A percentile compares a stretch with the other conserved stretches of the same genome.
Conservation (phyloP, 2,329 filamentous ascomycete genomes). For the Fusarium concolor region DNA sequence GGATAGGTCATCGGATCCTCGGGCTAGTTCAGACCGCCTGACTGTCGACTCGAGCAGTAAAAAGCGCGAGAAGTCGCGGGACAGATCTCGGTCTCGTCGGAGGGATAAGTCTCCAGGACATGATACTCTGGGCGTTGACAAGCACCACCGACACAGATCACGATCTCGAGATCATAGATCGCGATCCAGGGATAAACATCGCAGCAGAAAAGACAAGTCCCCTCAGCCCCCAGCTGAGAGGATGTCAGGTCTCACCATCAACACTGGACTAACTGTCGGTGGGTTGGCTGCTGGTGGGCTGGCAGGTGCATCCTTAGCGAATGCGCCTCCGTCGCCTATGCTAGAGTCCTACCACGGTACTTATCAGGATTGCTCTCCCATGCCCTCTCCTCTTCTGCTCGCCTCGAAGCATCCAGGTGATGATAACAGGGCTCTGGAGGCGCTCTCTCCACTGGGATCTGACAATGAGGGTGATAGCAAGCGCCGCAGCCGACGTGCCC, state of each 20-base stretch:
- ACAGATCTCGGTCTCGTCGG: slow-evolving; percentile 37
- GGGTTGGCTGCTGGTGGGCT: slow-evolving; percentile 40
- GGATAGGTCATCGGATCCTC: slow-evolving; percentile 41
- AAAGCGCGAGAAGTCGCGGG: slow-evolving; percentile 45
- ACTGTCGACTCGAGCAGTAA: slow-evolving; percentile 37
- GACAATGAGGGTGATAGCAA: slow-evolving; percentile 58
- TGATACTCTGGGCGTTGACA: slow-evolving; percentile 23
- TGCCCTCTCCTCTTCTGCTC: slow-evolving; percentile 83
- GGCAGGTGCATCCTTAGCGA: slow-evolving; percentile 59
- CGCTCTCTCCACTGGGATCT: slow-evolving; percentile 64
- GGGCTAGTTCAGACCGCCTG: slow-evolving; percentile 41
- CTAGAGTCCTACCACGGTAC: slow-evolving; percentile 94
- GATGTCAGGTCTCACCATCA: slow-evolving; percentile 66
- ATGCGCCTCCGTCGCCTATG: slow-evolving; percentile 82
- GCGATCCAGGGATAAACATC: slow-evolving; percentile 30
- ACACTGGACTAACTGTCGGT: slow-evolving; percentile 52
- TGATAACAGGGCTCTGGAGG: slow-evolving; percentile 61
- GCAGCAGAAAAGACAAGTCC: slow-evolving; percentile 54
- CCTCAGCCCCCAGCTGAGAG: slow-evolving; percentile 61
- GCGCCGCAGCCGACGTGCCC: slow-evolving; percentile 67
- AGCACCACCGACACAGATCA: slow-evolving; percentile 35
- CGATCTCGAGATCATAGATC: slow-evolving; percentile 34
- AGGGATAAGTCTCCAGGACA: slow-evolving; percentile 42
- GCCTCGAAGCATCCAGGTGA: slow-evolving; percentile 61
- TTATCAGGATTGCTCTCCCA: slow-evolving; percentile 93